A percentile compares a stretch with the other conserved stretches of the same genome.
Evolutionary conservation across 164 flowering plant species (phyloP).

Genomic region (Akebia trifoliata): DNA sequence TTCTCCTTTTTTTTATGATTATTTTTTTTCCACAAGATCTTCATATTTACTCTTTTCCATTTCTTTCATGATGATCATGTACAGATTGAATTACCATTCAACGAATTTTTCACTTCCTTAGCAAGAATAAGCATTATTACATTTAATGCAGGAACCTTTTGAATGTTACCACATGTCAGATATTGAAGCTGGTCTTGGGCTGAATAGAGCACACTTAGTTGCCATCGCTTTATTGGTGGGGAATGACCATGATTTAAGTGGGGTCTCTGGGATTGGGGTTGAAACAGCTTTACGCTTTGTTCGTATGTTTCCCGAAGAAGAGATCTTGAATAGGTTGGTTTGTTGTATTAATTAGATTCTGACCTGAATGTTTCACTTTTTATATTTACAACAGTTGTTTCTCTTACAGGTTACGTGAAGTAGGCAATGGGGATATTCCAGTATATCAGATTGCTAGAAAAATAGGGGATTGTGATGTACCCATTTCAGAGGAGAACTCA

Average conservation of each 20-base stretch:
- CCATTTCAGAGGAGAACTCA: conserved; percentile 23
- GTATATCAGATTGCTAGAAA: conserved; percentile 12
- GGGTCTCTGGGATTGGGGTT: conserved; percentile 81
- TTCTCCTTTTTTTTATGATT: not conserved
- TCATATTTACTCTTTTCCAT: conserved; percentile 1
- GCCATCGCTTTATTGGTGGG: conserved; percentile 91
- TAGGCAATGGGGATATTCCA: conserved; percentile 37
- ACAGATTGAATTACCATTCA: conserved; percentile 4
- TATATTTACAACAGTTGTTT: not conserved
- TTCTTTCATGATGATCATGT: not conserved
- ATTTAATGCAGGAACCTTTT: conserved; percentile 72
- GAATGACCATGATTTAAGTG: conserved; percentile 71
- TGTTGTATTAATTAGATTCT: not conserved
- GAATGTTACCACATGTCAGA: conserved; percentile 85
- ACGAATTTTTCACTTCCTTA: conserved; percentile 7
- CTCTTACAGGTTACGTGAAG: conserved; percentile 57
- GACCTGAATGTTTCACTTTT: not conserved
- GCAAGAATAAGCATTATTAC: conserved; percentile 17
- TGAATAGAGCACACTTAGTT: conserved; percentile 76
- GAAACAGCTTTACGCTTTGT: conserved; percentile 82
- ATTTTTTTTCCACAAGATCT: not conserved
- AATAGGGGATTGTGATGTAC: conserved; percentile 11
- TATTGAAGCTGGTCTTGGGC: conserved; percentile 81
- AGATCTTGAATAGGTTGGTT: conserved; percentile 62
- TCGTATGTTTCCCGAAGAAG: conserved; percentile 54